Evolutionary conservation across 768 basidiomycete genomes (phyloP).

Genomic region (Psilocybe subaeruginosa): DNA sequence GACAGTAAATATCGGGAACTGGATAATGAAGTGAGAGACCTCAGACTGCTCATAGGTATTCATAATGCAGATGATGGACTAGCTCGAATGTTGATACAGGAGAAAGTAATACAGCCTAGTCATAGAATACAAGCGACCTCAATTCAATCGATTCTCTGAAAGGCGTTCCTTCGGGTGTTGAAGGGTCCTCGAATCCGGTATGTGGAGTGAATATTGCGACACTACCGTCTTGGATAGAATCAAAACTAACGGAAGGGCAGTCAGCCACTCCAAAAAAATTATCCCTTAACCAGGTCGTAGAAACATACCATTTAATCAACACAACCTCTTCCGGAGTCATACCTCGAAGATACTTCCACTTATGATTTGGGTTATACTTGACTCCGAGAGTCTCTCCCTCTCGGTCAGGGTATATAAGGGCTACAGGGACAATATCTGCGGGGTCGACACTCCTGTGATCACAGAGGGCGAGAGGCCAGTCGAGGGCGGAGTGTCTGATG

Average conservation of each 20-base stretch:
- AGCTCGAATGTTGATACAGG: not conserved
- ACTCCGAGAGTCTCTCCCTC: conserved; percentile 57
- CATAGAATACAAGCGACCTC: conserved; percentile 62
- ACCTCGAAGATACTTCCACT: conserved; percentile 51
- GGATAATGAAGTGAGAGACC: no score
- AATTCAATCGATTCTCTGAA: conserved; percentile 62
- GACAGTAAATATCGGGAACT: no score
- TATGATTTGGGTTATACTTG: conserved; percentile 47
- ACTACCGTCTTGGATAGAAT: conserved; percentile 41
- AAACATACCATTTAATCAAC: conserved; percentile 50
- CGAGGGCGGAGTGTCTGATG: conserved; percentile 46
- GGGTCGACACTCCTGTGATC: conserved; percentile 51
- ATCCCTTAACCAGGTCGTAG: no score
- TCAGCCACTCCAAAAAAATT: not conserved
- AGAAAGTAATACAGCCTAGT: conserved; percentile 21
- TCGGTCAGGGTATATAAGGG: conserved; percentile 48
- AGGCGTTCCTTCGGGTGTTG: conserved; percentile 50
- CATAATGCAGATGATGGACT: not conserved
- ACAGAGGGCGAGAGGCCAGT: conserved; percentile 55
- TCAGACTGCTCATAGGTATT: no score
- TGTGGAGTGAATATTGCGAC: conserved; percentile 63
- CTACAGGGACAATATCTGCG: conserved; percentile 44
- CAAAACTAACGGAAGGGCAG: conserved; percentile 16
- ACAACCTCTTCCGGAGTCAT: conserved; percentile 53
- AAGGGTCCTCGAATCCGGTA: conserved; percentile 57